Conservation (phyloP, 1,284 basidiomycete genomes). For the Erythrobasidium hasegawianum region DNA sequence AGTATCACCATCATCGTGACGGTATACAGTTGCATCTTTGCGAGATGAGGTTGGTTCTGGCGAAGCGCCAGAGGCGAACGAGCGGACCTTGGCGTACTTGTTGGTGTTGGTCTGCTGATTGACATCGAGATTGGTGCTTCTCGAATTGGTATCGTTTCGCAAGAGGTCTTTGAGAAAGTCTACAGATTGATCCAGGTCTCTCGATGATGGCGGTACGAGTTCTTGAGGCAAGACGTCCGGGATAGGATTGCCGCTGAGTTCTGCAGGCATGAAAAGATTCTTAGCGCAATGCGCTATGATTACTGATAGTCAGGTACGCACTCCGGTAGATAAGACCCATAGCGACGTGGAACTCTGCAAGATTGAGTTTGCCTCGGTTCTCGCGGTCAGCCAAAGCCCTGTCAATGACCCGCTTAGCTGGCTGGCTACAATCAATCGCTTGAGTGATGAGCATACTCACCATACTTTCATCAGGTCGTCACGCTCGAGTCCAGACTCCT, state of each 20-base stretch:
- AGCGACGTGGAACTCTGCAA: conserved; percentile 96
- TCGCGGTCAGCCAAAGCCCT: conserved; percentile 86
- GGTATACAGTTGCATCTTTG: conserved; percentile 89
- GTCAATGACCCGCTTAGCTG: conserved; percentile 7
- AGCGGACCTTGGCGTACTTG: conserved; percentile 43
- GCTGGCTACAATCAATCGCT: not conserved
- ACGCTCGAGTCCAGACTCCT: conserved; percentile 81
- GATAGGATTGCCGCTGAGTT: conserved; percentile 84
- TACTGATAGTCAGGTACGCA: conserved; percentile 54
- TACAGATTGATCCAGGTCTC: conserved; percentile 86
- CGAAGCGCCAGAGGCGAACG: conserved; percentile 46
- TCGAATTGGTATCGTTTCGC: conserved; percentile 70
- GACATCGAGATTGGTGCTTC: conserved; percentile 44
- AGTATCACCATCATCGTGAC: conserved; percentile 64
- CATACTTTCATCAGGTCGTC: conserved; percentile 93
- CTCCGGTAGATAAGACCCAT: conserved; percentile 97
- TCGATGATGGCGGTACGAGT: conserved; percentile 85
- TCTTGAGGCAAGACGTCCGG: conserved; percentile 83
- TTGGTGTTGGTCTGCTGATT: conserved; percentile 13
- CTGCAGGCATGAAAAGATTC: conserved; percentile 52
- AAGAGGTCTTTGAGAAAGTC: conserved; percentile 86
- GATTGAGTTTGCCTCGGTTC: conserved; percentile 87
- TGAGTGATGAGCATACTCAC: conserved; percentile 56
- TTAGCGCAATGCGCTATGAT: not conserved
- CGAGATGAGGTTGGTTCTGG: conserved; percentile 59